phyloP scores from a whole-genome alignment of 2,329 filamentous ascomycete genomes.

The Claviceps paspali region DNA sequence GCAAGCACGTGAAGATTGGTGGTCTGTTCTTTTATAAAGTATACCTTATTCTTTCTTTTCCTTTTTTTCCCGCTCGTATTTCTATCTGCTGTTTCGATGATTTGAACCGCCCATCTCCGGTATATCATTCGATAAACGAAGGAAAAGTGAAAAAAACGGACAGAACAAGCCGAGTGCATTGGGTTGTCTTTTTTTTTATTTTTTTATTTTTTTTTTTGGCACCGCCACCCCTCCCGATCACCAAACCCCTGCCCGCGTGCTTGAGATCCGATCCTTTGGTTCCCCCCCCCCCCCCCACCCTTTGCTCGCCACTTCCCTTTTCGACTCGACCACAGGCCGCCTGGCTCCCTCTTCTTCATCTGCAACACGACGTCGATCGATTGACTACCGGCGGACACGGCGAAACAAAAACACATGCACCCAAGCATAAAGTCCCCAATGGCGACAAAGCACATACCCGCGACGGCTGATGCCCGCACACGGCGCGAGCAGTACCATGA shows the following conservation, averaged over 20 bases:
- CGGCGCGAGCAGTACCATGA: constrained; percentile 42
- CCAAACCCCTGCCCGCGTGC: background rate
- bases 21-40: no score
- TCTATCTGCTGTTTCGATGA: no score
- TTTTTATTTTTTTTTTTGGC: no score
- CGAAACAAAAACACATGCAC: background rate
- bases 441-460: constrained; percentile 1
- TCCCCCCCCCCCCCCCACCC: background rate
- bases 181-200: no score
- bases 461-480: constrained; percentile 24
- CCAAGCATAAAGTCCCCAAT: background rate
- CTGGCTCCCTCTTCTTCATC: no score
- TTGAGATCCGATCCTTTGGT: background rate
- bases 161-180: no score
- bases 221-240: background rate
- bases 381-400: no score
- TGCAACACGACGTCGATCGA: no score
- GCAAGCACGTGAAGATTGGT: background rate
- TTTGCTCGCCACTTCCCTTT: background rate
- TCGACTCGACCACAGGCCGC: no score
- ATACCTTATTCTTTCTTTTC: background rate
- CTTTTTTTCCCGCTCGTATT: background rate
- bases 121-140: background rate
- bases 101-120: background rate
- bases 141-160: no score